Conservation (phyloP, 805 yeast genomes). For the Kregervanrija delftensis region DNA sequence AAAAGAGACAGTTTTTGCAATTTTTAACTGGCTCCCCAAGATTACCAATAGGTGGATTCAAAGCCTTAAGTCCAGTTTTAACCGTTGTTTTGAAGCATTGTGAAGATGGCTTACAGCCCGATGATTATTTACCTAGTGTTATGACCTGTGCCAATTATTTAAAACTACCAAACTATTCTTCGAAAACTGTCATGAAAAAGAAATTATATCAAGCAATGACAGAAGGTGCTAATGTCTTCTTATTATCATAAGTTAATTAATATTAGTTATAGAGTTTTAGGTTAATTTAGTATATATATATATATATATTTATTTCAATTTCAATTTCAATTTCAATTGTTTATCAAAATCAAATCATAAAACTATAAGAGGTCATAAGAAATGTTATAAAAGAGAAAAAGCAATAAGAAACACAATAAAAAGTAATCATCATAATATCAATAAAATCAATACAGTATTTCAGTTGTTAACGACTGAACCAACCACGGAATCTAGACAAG, state of each 20-base stretch:
- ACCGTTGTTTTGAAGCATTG: conserved; percentile 81
- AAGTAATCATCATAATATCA: too few relatives aligned
- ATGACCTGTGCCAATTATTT: conserved; percentile 97
- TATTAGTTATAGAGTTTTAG: background rate
- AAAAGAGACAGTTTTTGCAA: conserved; percentile 71
- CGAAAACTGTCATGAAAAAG: conserved; percentile 49
- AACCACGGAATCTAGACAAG: too few relatives aligned
- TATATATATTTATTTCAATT: too few relatives aligned
- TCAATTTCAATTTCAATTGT: background rate
- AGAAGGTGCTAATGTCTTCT: conserved; percentile 87
- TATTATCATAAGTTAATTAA: conserved; percentile 48
- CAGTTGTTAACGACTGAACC: too few relatives aligned
- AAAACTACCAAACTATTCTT: conserved; percentile 78
- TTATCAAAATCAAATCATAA: background rate
- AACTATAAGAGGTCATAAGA: background rate
- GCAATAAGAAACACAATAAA: background rate
- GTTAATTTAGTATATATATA: background rate
- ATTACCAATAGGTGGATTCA: conserved; percentile 91
- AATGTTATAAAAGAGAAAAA: background rate
- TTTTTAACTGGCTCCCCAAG: conserved; percentile 92
- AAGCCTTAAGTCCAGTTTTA: conserved; percentile 68
- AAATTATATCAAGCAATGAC: conserved; percentile 63
- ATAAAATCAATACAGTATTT: too few relatives aligned
- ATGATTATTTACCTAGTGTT: conserved; percentile 88
- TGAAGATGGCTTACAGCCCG: conserved; percentile 63